Evolutionary conservation across 2,329 filamentous ascomycete genomes (phyloP).

Genomic region (Byssochlamys sp.): DNA sequence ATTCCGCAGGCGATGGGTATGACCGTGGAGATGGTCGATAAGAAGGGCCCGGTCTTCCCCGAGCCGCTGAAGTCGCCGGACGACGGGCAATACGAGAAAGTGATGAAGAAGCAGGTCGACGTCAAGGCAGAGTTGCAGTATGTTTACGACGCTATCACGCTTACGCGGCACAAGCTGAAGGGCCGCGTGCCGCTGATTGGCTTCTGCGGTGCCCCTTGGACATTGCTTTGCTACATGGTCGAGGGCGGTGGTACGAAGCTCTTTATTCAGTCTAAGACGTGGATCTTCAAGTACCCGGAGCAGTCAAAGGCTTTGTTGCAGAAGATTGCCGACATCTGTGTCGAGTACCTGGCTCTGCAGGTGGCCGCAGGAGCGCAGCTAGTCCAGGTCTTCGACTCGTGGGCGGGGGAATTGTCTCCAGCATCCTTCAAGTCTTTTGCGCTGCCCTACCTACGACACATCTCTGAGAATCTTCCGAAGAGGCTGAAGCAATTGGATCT

Average conservation of each 20-base stretch:
- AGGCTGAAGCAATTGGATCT: constrained; percentile 64
- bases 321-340: constrained; percentile 88
- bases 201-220: constrained; percentile 96
- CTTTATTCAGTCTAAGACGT: constrained; percentile 88
- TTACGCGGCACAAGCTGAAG: constrained; percentile 77
- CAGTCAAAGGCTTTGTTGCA: constrained; percentile 72
- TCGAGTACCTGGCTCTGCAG: constrained; percentile 86
- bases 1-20: constrained; percentile 97
- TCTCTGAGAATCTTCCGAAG: constrained; percentile 68
- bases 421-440: constrained; percentile 73
- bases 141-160: constrained; percentile 87
- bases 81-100: constrained; percentile 70
- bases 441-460: constrained; percentile 75
- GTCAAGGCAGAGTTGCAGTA: constrained; percentile 79
- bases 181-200: constrained; percentile 88
- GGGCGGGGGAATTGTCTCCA: constrained; percentile 88
- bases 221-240: constrained; percentile 95
- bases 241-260: constrained; percentile 93
- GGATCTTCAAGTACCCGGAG: constrained; percentile 81
- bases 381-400: constrained; percentile 95
- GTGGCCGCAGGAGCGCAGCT: constrained; percentile 90
- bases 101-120: constrained; percentile 70
- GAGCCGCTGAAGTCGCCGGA: constrained; percentile 67
- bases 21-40: constrained; percentile 96
- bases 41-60: constrained; percentile 92